Base-by-base conservation (phyloP, 352 stramenopile genomes). In the Pythium angustatum region DNA sequence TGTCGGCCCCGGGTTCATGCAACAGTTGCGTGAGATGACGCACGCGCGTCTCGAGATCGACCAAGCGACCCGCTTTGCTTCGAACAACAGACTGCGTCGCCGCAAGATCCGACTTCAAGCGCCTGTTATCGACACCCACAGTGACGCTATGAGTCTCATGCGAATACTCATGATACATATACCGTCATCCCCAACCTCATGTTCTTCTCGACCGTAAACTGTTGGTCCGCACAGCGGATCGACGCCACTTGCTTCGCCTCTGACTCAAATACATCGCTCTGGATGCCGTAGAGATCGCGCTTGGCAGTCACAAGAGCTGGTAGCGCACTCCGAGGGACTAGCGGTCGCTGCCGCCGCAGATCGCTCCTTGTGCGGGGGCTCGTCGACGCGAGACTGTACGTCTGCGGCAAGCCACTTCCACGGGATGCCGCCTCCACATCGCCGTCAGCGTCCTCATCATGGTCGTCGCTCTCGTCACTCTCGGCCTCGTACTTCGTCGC, bases 201-300 rank as follows among this genome's bases (percentile, higher is more conserved):
- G 22, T 72, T 78, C 5, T 72, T 77, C 57, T 92, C 79, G 7
- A 80, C 49, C 7, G 68, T 69, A 43, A 90, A 85, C 52, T 92
- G 81, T 41, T 82, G 74, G 26, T 86, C 79, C 5, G 75, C 88
- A 24, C 67, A 85, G 7, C 58, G 71, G 11, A 90, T 65, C 0
- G 73, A 69, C 17, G 66, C 66, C 14, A 76, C 66, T 17, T 87
- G 70, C 34, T 78, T 69, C 6, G 78, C 69, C 19, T 90, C 67
- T 8, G 74, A 63, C 38, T 85, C 81, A 28, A 88, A 59, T 14
- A 92, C 66, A 1, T 83, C 71, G 72, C 85, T 76, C 43, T 83
- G 76, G 24, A 87, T 73, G 2, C 64, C 71, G 6, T 85, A 71
- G 1, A 79, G 64, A 28, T 88, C 78, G 22, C 77, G 72, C 27